A percentile compares a stretch with the other conserved stretches of the same genome.
phyloP scores from a whole-genome alignment of 2,329 filamentous ascomycete species.

The Hymenoscyphus fructigenus region DNA sequence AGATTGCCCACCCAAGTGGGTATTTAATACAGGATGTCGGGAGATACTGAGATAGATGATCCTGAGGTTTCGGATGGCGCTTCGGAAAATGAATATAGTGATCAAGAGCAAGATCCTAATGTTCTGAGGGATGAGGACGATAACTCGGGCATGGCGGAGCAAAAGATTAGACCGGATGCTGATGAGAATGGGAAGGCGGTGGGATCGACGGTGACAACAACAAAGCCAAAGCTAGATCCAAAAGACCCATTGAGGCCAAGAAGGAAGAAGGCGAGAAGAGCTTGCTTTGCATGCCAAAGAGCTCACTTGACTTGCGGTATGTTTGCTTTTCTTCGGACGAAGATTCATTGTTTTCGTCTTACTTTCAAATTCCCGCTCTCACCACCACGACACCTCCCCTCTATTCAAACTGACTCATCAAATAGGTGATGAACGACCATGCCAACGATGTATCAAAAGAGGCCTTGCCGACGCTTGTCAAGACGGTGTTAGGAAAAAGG shows the following conservation, averaged over 20 bases:
- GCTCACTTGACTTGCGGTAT: conserved; percentile 98
- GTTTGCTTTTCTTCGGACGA: conserved; percentile 43
- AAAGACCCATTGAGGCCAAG: conserved; percentile 89
- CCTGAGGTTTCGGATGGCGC: conserved; percentile 38
- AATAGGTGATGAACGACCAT: conserved; percentile 90
- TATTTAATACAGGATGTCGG: conserved; percentile 38
- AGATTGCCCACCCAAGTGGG: conserved; percentile 23
- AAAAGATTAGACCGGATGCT: conserved; percentile 33
- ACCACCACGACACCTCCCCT: conserved; percentile 16
- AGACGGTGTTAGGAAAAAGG: conserved; percentile 96
- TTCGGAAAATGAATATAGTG: conserved; percentile 39
- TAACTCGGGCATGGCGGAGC: conserved; percentile 36
- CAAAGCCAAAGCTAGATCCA: conserved; percentile 67
- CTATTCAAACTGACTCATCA: conserved; percentile 23
- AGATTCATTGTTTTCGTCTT: conserved; percentile 17
- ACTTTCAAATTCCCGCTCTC: conserved; percentile 11
- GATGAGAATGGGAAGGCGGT: conserved; percentile 35
- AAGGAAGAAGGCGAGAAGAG: conserved; percentile 92
- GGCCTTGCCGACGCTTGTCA: conserved; percentile 88
- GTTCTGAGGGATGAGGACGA: conserved; percentile 36
- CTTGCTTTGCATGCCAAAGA: conserved; percentile 94
- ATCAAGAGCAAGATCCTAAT: conserved; percentile 36
- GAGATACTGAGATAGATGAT: conserved; percentile 38
- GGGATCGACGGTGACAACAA: conserved; percentile 45
- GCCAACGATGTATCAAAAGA: conserved; percentile 89